Base-by-base conservation (phyloP, 306 rosid genomes). In the Castanea crenata region DNA sequence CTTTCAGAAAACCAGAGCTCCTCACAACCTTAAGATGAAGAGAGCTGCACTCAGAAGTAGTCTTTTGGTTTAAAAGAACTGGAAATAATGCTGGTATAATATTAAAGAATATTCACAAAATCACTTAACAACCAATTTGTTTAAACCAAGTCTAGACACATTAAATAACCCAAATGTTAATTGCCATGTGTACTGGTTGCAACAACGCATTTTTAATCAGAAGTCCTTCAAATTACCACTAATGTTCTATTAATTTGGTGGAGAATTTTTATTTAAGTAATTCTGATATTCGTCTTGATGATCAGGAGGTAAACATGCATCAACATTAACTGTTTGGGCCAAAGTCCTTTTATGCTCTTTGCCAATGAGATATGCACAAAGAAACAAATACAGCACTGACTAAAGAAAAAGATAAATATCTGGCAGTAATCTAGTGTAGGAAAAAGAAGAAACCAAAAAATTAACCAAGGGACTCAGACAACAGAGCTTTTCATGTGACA, bases 401-500 rank as follows among this genome's bases (percentile, higher is more conserved):
- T 55, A 34, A 18, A 6, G 51, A 34, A 34, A 35, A 67, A 34
- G 49, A 55, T 5, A n/a, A 19, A n/a, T 4, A 74, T 55, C 20
- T 35, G 41, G 31, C 51, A 5, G 19, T 19, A 18, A 34, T 74
- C 5, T 31, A n/a, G 18, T 74, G 77, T n/a, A 11, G 4, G 67
- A 34, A n/a, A 79, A 49, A 31, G 59, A 58, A 58, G 51, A 1
- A 41, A 54, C 31, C 14, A 65, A 46, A 23, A 14, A 59, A 78
- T 65, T 49, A 76, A 55, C n/a, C 29, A 79, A 46, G 15, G 78
- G 15, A 59, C 7, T 49, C 4, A 55, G 71, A 58, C 3, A 41
- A 25, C 32, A 35, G 21, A 72, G 4, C 41, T 61, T 74, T 71
- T 67, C 70, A 74, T 68, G 56, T 32, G 75, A 61, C 18, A 73